A percentile compares a stretch with the other conserved stretches of the same genome.
Conservation (phyloP, 2,329 filamentous ascomycete genomes). For the Fusarium bulbicola region DNA sequence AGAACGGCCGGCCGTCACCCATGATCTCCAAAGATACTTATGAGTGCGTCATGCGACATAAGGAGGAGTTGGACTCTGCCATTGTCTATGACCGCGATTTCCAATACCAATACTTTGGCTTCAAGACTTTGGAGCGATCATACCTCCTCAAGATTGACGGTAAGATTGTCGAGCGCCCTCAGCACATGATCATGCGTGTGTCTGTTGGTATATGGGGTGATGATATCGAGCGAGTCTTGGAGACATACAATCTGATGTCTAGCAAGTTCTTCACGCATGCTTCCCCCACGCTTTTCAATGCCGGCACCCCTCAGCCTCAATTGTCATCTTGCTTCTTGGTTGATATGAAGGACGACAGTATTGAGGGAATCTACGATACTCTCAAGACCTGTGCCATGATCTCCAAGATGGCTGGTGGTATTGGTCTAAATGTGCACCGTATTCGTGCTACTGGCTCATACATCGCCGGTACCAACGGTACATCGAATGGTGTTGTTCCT, state of each 20-base stretch:
- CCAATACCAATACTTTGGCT: constrained; percentile 99
- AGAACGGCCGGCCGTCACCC: constrained; percentile 82
- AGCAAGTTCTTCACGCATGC: constrained; percentile 99
- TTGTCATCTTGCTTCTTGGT: constrained; percentile 98
- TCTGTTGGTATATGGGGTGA: constrained; percentile 96
- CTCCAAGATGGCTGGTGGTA: constrained; percentile 98
- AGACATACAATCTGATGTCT: constrained; percentile 99
- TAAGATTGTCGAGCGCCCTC: constrained; percentile 95
- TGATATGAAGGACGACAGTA: constrained; percentile 99
- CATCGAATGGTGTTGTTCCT: constrained; percentile 95
- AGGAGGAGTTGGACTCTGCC: constrained; percentile 96
- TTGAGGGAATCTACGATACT: constrained; percentile 98
- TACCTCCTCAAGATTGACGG: constrained; percentile 95
- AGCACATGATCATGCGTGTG: constrained; percentile 99
- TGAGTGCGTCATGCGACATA: constrained; percentile 93
- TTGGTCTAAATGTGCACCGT: constrained; percentile 94
- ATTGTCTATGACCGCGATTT: constrained; percentile 99
- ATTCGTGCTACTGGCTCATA: constrained; percentile 98
- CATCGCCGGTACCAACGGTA: constrained; percentile 97
- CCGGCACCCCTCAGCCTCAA: constrained; percentile 92
- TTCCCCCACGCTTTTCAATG: constrained; percentile 97
- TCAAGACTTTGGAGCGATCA: constrained; percentile 98
- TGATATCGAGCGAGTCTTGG: constrained; percentile 90
- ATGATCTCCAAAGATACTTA: constrained; percentile 96
- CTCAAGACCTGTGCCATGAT: constrained; percentile 99